A percentile compares a stretch with the other conserved stretches of the same genome.
Conservation (phyloP, 257 asterid species). For the Forsythia viridissima region DNA sequence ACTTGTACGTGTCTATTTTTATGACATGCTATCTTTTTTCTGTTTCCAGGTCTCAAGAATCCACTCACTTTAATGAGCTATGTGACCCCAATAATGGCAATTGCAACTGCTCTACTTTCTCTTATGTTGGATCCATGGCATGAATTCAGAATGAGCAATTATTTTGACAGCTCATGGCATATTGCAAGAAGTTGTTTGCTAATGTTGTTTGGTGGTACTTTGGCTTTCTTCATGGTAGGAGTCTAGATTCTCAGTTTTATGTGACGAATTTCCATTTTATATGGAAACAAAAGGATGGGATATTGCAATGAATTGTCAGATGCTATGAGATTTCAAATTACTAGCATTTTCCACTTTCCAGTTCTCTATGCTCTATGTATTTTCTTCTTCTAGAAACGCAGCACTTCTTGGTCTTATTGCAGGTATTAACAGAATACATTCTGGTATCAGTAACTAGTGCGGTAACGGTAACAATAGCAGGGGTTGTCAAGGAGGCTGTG, state of each 20-base stretch:
- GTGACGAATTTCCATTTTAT: background rate
- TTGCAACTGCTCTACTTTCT: slow-evolving; percentile 84
- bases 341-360: background rate
- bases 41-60: slow-evolving; percentile 79
- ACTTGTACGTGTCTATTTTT: slow-evolving; percentile 8
- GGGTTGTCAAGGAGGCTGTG: slow-evolving; percentile 99
- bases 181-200: slow-evolving; percentile 75
- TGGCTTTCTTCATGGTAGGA: slow-evolving; percentile 96
- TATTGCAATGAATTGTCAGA: background rate
- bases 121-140: slow-evolving; percentile 92
- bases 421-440: slow-evolving; percentile 93
- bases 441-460: slow-evolving; percentile 97
- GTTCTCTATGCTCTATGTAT: slow-evolving; percentile 14
- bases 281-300: slow-evolving; percentile 2
- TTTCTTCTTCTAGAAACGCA: slow-evolving; percentile 9
- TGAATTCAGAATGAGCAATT: slow-evolving; percentile 59
- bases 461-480: slow-evolving; percentile 95
- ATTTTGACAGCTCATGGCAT: slow-evolving; percentile 90
- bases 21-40: slow-evolving; percentile 21
- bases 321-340: background rate
- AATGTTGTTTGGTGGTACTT: slow-evolving; percentile 95
- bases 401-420: slow-evolving; percentile 34
- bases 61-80: slow-evolving; percentile 97
- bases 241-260: background rate
- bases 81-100: slow-evolving; percentile 93